Evolutionary conservation across 1,139 yeast species (phyloP).

Genomic region (Hyphopichia pseudoburtonii): DNA sequence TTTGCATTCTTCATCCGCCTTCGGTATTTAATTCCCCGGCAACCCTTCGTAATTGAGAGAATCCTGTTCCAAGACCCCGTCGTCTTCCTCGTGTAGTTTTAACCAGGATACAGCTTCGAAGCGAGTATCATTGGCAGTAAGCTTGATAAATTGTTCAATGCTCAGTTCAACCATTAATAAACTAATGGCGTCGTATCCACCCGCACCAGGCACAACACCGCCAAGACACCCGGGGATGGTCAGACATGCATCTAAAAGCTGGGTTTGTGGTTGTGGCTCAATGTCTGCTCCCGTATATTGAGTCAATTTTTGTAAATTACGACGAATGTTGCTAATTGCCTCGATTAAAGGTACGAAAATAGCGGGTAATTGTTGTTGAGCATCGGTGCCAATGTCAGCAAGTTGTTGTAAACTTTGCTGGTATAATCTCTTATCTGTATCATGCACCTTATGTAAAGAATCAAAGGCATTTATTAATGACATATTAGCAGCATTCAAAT

Average conservation of each 20-base stretch:
- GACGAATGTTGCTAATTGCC: constrained; percentile 52
- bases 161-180: constrained; percentile 57
- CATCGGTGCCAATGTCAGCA: neutral
- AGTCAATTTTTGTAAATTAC: constrained; percentile 59
- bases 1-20: too few relatives aligned
- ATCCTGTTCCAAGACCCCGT: constrained; percentile 48
- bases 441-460: constrained; percentile 33
- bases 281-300: constrained; percentile 74
- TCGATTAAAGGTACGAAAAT: constrained; percentile 21
- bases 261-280: constrained; percentile 80
- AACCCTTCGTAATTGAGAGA: neutral
- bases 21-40: too few relatives aligned
- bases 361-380: neutral
- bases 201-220: constrained; percentile 98
- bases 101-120: constrained; percentile 61
- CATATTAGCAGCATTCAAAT: constrained; percentile 59
- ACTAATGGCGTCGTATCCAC: constrained; percentile 93
- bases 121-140: constrained; percentile 23
- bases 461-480: constrained; percentile 50
- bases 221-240: constrained; percentile 74
- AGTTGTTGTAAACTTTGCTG: constrained; percentile 1
- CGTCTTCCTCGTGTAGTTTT: constrained; percentile 56
- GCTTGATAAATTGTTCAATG: constrained; percentile 33
- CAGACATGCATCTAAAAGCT: constrained; percentile 61
- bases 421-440: constrained; percentile 17